Percentiles rank a stretch among this genome's conserved stretches.
Evolutionary conservation across 139 green algal species (phyloP).

Genomic region (Chlorella sorokiniana): DNA sequence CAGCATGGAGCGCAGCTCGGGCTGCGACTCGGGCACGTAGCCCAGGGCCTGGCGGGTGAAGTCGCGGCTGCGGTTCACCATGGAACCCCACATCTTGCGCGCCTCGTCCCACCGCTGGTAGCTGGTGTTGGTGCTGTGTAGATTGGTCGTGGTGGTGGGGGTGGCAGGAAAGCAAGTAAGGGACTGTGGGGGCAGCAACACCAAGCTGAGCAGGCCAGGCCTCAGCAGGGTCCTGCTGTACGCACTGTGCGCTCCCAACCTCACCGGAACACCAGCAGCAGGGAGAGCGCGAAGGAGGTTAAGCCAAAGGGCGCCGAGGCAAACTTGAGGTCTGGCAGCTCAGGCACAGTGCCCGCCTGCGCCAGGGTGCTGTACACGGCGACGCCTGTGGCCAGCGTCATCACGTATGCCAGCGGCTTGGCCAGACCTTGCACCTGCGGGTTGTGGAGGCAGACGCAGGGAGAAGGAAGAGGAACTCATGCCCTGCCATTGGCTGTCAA

Average conservation of each 20-base stretch:
- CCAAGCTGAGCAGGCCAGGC: neutral
- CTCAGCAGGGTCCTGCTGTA: neutral
- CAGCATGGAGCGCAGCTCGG: constrained; percentile 21
- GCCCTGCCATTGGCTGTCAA: too few species aligned
- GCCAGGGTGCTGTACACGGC: neutral
- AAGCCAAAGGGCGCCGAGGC: constrained; percentile 2
- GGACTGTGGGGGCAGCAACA: neutral
- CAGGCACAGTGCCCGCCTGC: neutral
- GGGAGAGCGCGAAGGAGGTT: constrained; percentile 21
- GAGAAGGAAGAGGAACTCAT: too few species aligned
- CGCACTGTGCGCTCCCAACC: neutral
- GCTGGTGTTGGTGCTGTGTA: constrained; percentile 50
- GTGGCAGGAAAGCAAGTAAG: constrained; percentile 13
- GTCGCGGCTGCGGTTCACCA: constrained; percentile 46
- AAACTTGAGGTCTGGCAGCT: neutral
- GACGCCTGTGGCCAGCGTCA: neutral
- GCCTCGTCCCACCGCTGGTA: constrained; percentile 58
- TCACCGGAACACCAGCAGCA: constrained; percentile 30
- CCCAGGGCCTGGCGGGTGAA: constrained; percentile 29
- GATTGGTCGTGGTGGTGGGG: constrained; percentile 32
- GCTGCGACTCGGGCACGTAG: neutral
- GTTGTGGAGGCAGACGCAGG: neutral
- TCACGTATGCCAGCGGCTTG: constrained; percentile 1
- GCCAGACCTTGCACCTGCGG: constrained; percentile 3
- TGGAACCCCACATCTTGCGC: constrained; percentile 41